Evolutionary conservation across 1,139 yeast species (phyloP).

Genomic region (Diutina catenulata): DNA sequence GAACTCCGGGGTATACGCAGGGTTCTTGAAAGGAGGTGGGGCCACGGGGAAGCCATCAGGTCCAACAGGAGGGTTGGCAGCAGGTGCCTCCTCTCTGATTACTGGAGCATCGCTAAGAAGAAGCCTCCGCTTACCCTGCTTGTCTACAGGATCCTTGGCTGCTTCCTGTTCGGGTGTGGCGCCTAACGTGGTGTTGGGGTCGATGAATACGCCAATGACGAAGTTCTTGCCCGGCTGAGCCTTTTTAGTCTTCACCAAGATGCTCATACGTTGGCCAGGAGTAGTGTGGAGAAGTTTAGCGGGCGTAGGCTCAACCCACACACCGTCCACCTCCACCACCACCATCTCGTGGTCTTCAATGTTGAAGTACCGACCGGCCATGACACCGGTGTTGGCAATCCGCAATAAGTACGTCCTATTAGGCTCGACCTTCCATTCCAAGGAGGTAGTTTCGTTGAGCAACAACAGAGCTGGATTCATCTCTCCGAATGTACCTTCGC

Average conservation of each 20-base stretch:
- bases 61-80: no score
- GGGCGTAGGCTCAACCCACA: neutral
- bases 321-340: constrained; percentile 5
- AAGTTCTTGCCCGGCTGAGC: neutral
- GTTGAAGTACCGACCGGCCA: neutral
- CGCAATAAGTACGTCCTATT: constrained; percentile 1
- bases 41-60: no score
- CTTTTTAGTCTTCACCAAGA: neutral
- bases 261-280: neutral
- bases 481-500: neutral
- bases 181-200: neutral
- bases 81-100: no score
- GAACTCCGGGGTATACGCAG: no score
- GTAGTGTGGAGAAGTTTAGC: neutral
- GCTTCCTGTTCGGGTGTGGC: no score
- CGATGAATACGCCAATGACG: neutral
- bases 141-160: no score
- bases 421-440: neutral
- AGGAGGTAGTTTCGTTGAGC: neutral
- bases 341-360: constrained; percentile 1
- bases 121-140: no score
- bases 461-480: neutral
- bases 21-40: no score
- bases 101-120: no score
- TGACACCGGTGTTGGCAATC: neutral